Base-by-base conservation (phyloP, 2,329 filamentous ascomycete species). In the Setomelanomma holmii region DNA sequence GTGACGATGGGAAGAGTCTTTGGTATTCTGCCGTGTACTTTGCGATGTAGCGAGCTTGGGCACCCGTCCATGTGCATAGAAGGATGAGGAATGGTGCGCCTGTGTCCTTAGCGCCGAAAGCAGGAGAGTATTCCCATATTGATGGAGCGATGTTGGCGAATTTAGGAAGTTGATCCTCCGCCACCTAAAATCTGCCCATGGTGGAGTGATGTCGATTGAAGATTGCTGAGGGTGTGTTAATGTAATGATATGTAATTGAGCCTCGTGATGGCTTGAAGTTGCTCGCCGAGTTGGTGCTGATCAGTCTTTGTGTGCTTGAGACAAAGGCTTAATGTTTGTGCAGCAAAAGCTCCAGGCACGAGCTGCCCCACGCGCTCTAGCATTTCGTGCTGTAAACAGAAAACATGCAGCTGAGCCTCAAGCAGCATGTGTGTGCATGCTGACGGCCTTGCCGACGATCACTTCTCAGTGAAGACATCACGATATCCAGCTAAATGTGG, bases 31-130 rank as follows among this genome's bases (percentile, higher is more conserved):
- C 30, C 3, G 66, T 63, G 45, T 71, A 69, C 23, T 68, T 71
- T 27, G 40, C 45, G 14, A 69, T 60, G 38, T 69, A 56, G 10
- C 57, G 58, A 23, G 51, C 52, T 19, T 57, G 48, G n/a, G 66
- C 68, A 16, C 67, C 66, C 12, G 66, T 69, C 68, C 68, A 71
- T n/a, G 65, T 60, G 40, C 62, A 60, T 8, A 71, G 49, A 7
- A 68, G 30, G 22, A 71, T 63, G 8, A 69, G 54, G n/a, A 60
- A 63, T 16, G 66, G 60, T 30, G 46, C 35, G 14, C 36, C 33
- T 10, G 21, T 38, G 14, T 11, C 19, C 41, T 44, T 40, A 11
- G 40, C 23, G 10, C 17, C 38, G n/a, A 34, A 24, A 16, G 23
- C 23, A 19, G 60, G 55, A 4, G 41, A 47, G 35, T 51, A 40